Evolutionary conservation across 306 rosid genomes (phyloP), one percentile per base, ranked within the genome.

Genomic region (Sicyos baderoa): DNA sequence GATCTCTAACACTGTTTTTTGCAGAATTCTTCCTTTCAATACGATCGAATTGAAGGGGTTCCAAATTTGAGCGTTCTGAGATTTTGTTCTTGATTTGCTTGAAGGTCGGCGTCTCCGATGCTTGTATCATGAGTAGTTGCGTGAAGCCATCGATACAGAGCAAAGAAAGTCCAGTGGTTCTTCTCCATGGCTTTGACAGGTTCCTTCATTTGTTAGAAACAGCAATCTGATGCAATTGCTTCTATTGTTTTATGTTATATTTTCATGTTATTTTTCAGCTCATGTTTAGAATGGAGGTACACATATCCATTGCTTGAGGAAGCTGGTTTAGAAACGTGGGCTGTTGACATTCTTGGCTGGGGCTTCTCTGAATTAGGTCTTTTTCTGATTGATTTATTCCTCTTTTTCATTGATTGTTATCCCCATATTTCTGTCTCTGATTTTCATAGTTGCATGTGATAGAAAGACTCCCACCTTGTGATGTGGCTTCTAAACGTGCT

Each of bases 261-360:
- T 25, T 77, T 67, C 78, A 64, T 72, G 74, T 81, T 81, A 79
- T 84, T 76, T 60, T 85, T 83, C 93, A 93, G 98, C 82, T 93
- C 98, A 29, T 89, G 98, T 81, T 82, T 93, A 80, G 98, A 93
- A 78, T 93, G 98, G 97, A 89, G 98, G 76, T 88, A 87, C 72
- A 74, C 88, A 15, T 76, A 85, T 69, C 98, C 98, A 15, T 71
- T 89, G 85, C 94, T 88, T 40, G 97, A 93, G 73, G 94, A 85
- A 74, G 84, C 86, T 56, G 97, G 95, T 58, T 75, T 86, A 2
- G 91, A 93, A 80, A 82, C 95, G 23, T 93, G 98, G 98, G 98
- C 98, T 51, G 59, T 93, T 42, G 98, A 93, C 76, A 87, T 88
- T 78, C 97, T 93, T 81, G 98, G 98, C 65, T 93, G 98, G 98